Conservation (phyloP, 2,329 filamentous ascomycete species). For the Alternaria hordeiaustralica region DNA sequence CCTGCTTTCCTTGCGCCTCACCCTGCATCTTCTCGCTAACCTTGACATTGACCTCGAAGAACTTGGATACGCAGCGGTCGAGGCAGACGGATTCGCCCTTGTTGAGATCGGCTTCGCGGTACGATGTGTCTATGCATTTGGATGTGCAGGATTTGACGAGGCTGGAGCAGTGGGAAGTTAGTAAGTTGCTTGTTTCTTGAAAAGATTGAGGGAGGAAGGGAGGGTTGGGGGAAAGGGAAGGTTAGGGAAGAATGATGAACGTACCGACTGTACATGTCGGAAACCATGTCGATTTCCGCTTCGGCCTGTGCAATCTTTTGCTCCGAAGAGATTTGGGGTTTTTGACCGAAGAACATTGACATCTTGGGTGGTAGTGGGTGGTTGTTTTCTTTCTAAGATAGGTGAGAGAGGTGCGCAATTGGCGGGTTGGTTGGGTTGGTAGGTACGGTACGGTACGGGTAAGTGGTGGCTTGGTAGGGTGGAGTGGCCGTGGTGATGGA, state of each 20-base stretch:
- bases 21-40: conserved; percentile 96
- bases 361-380: conserved; percentile 23
- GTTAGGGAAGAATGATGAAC: not conserved
- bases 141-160: conserved; percentile 87
- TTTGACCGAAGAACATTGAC: conserved; percentile 60
- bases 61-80: conserved; percentile 96
- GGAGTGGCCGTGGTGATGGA: not conserved
- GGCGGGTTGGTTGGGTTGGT: not conserved
- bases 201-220: not conserved
- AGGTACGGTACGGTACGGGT: not conserved
- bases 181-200: not conserved
- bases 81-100: conserved; percentile 99
- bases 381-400: not conserved
- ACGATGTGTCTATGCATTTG: conserved; percentile 91
- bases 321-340: conserved; percentile 87
- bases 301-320: conserved; percentile 98
- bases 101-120: conserved; percentile 96
- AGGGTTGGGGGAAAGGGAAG: not conserved
- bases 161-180: conserved; percentile 52
- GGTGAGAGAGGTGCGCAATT: not conserved
- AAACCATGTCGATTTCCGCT: conserved; percentile 96
- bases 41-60: conserved; percentile 98
- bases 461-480: not conserved
- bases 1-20: conserved; percentile 70
- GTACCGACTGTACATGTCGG: conserved; percentile 98